A percentile compares a stretch with the other conserved stretches of the same genome.
Evolutionary conservation across 169 alveolate species (phyloP).

Genomic region (Ichthyophthirius multifiliis): DNA sequence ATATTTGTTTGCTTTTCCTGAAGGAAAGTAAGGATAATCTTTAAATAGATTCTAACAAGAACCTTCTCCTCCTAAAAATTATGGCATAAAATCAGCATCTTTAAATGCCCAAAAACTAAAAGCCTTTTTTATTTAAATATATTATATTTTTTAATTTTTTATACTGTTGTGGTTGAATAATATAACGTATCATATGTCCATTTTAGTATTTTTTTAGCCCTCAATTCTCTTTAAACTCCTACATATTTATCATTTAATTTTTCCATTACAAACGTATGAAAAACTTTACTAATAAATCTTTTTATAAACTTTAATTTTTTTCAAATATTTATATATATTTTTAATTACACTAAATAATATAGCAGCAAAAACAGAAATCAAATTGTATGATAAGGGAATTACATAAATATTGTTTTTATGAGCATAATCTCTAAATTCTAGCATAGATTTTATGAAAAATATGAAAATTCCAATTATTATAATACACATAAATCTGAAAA

Average conservation of each 20-base stretch:
- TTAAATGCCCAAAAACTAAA: not conserved
- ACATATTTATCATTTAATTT: conserved; percentile 14
- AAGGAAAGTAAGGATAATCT: not conserved
- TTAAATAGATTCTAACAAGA: not conserved
- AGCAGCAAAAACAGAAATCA: too few relatives aligned
- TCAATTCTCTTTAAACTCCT: conserved; percentile 3
- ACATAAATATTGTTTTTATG: too few relatives aligned
- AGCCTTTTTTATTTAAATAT: not conserved
- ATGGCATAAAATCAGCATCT: not conserved
- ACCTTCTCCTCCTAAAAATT: not conserved
- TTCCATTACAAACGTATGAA: too few relatives aligned
- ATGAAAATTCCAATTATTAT: too few relatives aligned
- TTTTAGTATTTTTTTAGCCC: conserved; percentile 17
- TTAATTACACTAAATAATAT: too few relatives aligned
- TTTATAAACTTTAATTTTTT: too few relatives aligned
- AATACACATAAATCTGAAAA: too few relatives aligned
- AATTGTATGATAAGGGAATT: too few relatives aligned
- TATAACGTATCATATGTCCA: conserved; percentile 25
- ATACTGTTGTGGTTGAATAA: conserved; percentile 8
- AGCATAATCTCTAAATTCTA: too few relatives aligned
- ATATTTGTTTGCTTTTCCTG: not conserved
- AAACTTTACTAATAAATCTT: too few relatives aligned
- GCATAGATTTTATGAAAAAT: too few relatives aligned
- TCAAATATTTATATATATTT: too few relatives aligned
- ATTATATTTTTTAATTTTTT: not conserved